Base-by-base conservation (phyloP, 2,329 filamentous ascomycete genomes). In the Xylariaceae sp. region DNA sequence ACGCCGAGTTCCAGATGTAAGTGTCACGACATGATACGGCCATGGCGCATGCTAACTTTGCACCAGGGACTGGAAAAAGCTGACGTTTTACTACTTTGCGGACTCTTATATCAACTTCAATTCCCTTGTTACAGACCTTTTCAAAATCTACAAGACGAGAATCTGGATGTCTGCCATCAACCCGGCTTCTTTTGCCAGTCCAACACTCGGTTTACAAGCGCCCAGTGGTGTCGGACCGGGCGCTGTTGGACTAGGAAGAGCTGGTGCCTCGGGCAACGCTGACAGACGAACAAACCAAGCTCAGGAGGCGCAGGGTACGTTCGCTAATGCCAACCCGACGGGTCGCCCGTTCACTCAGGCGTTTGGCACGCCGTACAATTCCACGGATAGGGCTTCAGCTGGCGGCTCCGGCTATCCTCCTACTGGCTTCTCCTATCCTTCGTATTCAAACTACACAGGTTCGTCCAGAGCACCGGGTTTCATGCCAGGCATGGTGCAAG, bases 101-200 rank as follows among this genome's bases (percentile, higher is more conserved):
- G 92, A 97, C 71, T 87, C 91, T 0, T 99, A 99, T 73, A 96
- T 99, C 80, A 97, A 97, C 77, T 99, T 99, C 82, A 99, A 99
- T 73, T 90, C 91, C 1, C 84, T 99, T 13, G 94, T 99, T 56
- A 96, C 92, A 0, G 94, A 99, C 72, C 81, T 99, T 10, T 99
- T 97, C 83, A 97, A 97, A 76, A 93, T 97, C 63, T 99, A 97
- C 82, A 99, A 99, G 79, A 96, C 93, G 18, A 86, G 95, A 68
- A 99, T 99, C 69, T 99, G 94, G 94, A 96, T 99, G 90, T 97
- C 93, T 3, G 94, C 94, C 3, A 96, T 99, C 74, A 99, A 99
- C 72, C 94, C 94, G 6, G 94, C 93, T 4, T 97, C 93, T 0
- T 97, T 97, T 74, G 89, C 89, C 23, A 92, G 87, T 63, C 88